Percentiles rank a stretch among this genome's conserved stretches.
Conservation (phyloP, 2,329 filamentous ascomycete genomes). For the Cercospora sp. region DNA sequence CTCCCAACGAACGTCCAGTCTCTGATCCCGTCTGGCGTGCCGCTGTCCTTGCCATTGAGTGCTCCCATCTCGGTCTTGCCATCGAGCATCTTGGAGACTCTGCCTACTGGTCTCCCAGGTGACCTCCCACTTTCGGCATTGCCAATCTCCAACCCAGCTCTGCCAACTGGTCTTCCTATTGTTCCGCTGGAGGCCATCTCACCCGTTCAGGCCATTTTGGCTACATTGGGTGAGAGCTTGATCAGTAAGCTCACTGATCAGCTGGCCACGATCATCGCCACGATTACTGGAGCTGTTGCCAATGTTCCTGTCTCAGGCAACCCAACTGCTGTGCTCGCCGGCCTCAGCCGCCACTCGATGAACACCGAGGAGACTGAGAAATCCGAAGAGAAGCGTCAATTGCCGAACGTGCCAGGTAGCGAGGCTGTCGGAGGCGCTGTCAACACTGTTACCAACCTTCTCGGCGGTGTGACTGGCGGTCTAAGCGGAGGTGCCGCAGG, state of each 20-base stretch:
- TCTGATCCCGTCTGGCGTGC: slow-evolving; percentile 12
- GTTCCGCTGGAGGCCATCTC: slow-evolving; percentile 2
- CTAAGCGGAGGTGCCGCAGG: neutral
- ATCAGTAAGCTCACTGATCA: slow-evolving; percentile 8
- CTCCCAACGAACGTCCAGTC: slow-evolving; percentile 10
- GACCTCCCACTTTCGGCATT: slow-evolving; percentile 17
- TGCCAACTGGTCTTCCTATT: slow-evolving; percentile 13
- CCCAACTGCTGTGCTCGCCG: neutral
- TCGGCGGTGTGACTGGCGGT: slow-evolving; percentile 1
- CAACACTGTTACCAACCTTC: slow-evolving; percentile 5
- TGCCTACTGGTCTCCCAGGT: slow-evolving; percentile 13
- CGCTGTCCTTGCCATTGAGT: slow-evolving; percentile 11
- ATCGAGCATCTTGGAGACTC: slow-evolving; percentile 1
- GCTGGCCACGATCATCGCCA: slow-evolving; percentile 13
- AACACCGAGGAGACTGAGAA: neutral
- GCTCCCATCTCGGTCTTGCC: slow-evolving; percentile 16
- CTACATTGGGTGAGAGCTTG: slow-evolving; percentile 11
- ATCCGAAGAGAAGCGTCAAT: slow-evolving; percentile 12
- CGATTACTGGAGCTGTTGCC: slow-evolving; percentile 6
- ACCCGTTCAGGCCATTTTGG: slow-evolving; percentile 11
- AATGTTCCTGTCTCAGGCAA: slow-evolving; percentile 6
- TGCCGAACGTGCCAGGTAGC: neutral
- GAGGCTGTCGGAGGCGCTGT: neutral
- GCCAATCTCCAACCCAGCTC: slow-evolving; percentile 6
- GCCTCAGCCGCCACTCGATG: slow-evolving; percentile 3